Base-by-base conservation (phyloP, 2,329 filamentous ascomycete species). In the Podosphaera aphanis region DNA sequence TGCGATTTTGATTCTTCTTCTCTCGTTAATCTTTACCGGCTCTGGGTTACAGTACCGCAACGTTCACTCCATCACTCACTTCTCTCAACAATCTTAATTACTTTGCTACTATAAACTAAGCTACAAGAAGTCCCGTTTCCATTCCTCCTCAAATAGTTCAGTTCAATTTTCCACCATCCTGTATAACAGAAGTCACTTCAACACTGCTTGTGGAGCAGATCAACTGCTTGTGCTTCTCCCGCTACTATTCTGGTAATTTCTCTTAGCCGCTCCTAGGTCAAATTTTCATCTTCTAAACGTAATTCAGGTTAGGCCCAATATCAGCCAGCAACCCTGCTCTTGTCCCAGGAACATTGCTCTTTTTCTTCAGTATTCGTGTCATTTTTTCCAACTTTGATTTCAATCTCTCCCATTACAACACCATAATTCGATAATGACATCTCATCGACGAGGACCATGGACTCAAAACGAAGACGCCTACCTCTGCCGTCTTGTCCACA, bases 401-500 rank as follows among this genome's bases (percentile, higher is more conserved):
- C 11, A 33, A 33, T 7, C 4, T 33, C 37, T 19, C 18, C 37
- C 37, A 20, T 23, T 39, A 19, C 6, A 13, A 2, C n/a, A 3
- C 16, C 8, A 20, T 20, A 19, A 39, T 39, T 7, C 37, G 4
- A 39, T 39, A 23, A 59, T 59, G 57, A 47, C 57, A 35, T 56
- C 56, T 45, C 75, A 79, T 58, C 74, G 77, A 59, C 74, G 83
- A 63, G 84, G 84, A 48, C 83, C 84, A 48, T 93, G 84, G 84
- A 80, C 83, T 50, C 75, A 77, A 55, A 67, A 70, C 44, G 84
- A 93, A 62, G 84, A 92, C 59, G 64, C 68, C 43, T 67, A 71
- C 49, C 70, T 93, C 20, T 68, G 84, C 52, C 67, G 73, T 49
- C 71, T 88, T 20, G 80, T 92, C 50, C 67, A 71, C 42, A 67